Base-by-base conservation (phyloP, 2,329 filamentous ascomycete species). In the Coniochaeta ligniaria region DNA sequence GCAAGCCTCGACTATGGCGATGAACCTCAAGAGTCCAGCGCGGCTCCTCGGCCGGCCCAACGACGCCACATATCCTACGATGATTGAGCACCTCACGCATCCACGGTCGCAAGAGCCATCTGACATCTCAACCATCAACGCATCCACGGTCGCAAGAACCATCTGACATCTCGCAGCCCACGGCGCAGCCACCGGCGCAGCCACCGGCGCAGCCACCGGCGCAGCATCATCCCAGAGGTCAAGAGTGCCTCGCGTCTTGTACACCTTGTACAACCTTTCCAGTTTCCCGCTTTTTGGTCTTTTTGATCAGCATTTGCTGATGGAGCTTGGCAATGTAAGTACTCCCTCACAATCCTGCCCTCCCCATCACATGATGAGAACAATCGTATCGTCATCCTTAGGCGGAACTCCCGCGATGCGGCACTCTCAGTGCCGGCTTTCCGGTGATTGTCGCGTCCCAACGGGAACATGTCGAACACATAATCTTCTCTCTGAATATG, bases 321-420 rank as follows among this genome's bases (percentile, higher is more conserved):
- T 24, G 47, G 52, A 55, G 52, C 52, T 33, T 55, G 12, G 6
- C 62, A 61, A 1, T 59, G 64, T 67, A 63, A 63, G 63, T 64
- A 20, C 59, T 50, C 31, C 38, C 35, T 60, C 17, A 28, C 22
- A 54, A 56, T 57, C 22, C 6, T 52, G 47, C 59, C 52, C 35
- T 55, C 45, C 41, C 58, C 54, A 47, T 58, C 31, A 66, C 70
- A 89, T 94, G 92, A 96, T 94, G 92, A 95, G 86, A 92, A 80
- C 74, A 77, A 60, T 83, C 78, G 82, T 92, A 93, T 92, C 89
- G 91, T 96, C 92, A 96, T 96, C 92, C 92, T 96, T 96, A 96
- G 91, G 81, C 92, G 83, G 87, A 96, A 76, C 75, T 78, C 76
- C 72, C 31, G n/a, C 55, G 33, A 41, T 35, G 20, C n/a, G 52